phyloP scores from a whole-genome alignment of 2,329 filamentous ascomycete genomes.

The Hypoxylon sp. region DNA sequence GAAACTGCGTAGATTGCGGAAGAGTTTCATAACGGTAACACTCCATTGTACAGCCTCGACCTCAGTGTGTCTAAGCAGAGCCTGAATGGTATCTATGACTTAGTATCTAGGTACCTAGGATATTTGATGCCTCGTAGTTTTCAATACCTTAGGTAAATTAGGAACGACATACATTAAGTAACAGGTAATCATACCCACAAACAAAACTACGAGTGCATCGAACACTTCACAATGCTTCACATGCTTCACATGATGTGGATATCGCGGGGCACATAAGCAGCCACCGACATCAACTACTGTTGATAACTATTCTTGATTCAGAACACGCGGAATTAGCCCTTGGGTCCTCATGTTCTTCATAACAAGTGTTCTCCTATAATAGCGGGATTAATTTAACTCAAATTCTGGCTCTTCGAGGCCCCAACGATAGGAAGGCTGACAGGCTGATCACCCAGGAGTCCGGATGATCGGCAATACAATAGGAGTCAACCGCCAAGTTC shows the following conservation, averaged over 20 bases:
- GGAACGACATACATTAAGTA: not conserved
- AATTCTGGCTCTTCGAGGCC: not conserved
- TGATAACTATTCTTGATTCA: not conserved
- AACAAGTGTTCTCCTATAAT: not conserved
- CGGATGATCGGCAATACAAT: conserved; percentile 9
- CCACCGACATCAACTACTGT: not conserved
- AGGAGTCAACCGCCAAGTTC: not conserved
- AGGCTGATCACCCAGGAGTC: conserved; percentile 1
- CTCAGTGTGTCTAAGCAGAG: not conserved
- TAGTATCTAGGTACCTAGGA: not conserved
- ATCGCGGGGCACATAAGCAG: conserved; percentile 1
- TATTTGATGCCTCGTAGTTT: not conserved
- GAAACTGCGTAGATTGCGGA: conserved; percentile 2
- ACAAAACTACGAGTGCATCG: not conserved
- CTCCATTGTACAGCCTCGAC: not conserved
- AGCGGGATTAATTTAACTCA: not conserved
- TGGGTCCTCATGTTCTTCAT: not conserved
- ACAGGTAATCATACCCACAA: not conserved
- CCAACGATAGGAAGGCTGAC: not conserved
- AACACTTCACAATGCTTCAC: not conserved
- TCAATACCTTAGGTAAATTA: not conserved
- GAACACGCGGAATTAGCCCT: not conserved
- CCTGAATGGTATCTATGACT: not conserved
- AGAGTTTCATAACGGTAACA: conserved; percentile 2
- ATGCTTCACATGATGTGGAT: not conserved